These are phyloP conservation scores for Diplosphaera chodatii DNA, from an alignment of 139 green algal species.

Conservation along the genomic window DNA sequence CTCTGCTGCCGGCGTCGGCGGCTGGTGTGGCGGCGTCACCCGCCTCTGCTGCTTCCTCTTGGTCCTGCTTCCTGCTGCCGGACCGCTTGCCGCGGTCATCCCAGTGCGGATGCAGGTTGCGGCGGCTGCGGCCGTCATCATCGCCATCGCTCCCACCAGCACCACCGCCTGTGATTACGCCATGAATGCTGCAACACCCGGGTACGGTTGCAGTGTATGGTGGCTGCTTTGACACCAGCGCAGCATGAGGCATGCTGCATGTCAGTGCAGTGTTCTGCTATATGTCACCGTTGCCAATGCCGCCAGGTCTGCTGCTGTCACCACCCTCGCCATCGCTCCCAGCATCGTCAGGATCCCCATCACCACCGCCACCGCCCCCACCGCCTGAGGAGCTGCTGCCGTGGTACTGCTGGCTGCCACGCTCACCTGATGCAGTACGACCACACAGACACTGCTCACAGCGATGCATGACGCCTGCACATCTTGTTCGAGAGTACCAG, in stretches of 20 bases:
- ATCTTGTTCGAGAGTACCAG: no score
- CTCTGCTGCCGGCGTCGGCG: not conserved
- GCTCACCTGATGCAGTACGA: not conserved
- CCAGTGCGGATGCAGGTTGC: not conserved
- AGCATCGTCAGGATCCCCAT: not conserved
- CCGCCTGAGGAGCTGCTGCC: not conserved
- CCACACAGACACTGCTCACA: no score
- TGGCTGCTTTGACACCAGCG: no score
- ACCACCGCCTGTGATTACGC: no score
- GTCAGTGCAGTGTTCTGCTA: no score
- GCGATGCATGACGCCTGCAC: no score
- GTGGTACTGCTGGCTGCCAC: not conserved
- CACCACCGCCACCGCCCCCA: no score
- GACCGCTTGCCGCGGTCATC: not conserved
- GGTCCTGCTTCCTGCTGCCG: not conserved
- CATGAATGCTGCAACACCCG: no score
- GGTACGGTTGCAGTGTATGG: no score
- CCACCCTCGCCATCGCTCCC: not conserved
- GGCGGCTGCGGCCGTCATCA: not conserved
- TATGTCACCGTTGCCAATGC: no score
- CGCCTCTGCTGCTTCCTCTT: not conserved
- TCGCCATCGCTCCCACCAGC: not conserved
- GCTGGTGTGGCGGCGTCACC: no score
- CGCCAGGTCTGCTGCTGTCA: not conserved
- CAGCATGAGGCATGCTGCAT: no score